Base-by-base conservation (phyloP, 2,329 filamentous ascomycete species). In the Aspergillus ruber region DNA sequence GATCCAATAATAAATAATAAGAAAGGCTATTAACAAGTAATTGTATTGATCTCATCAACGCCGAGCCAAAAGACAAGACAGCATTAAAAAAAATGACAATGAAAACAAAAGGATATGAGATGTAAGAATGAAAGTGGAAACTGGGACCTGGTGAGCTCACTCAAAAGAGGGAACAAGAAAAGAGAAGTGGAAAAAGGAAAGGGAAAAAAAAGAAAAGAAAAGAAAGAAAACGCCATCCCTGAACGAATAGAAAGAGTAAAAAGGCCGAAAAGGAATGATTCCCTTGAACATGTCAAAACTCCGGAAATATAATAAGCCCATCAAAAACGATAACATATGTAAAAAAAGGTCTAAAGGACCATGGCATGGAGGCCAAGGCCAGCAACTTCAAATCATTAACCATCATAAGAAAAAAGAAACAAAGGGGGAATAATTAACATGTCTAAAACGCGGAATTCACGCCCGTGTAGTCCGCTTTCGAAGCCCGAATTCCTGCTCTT, bases 401-500 rank as follows among this genome's bases (percentile, higher is more conserved):
- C 25, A 36, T 36, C 33, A 36, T 36, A 8, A 15, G 5, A 8
- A 33, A 33, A 36, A 36, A 17, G 17, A 36, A 36, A 36, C n/a
- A 15, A 36, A 36, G 33, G n/a, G 17, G n/a, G 33, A 36, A 36
- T 15, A 17, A 36, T 15, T 8, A 36, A 36, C 6, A 7, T 9
- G 17, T n/a, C 33, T n/a, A 10, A 36, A n/a, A 36, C 33, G n/a
- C 8, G 17, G 6, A n/a, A 39, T 13, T 52, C 44, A 59, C 21
- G 50, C 52, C 36, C 57, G 51, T 21, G 56, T 49, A 9, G 50
- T 42, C 45, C 69, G 62, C 56, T 66, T 66, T 38, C 71, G 63
- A 43, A 74, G 57, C 18, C 71, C 69, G 45, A 73, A 72, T 21
- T 74, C 71, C 47, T 71, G 66, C 53, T 72, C 71, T 49, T 73